Percentiles rank a stretch among this genome's conserved stretches.
These are phyloP conservation scores for Salix udensis DNA, from an alignment of 345 rosid genomes.

Conservation along the genomic window DNA sequence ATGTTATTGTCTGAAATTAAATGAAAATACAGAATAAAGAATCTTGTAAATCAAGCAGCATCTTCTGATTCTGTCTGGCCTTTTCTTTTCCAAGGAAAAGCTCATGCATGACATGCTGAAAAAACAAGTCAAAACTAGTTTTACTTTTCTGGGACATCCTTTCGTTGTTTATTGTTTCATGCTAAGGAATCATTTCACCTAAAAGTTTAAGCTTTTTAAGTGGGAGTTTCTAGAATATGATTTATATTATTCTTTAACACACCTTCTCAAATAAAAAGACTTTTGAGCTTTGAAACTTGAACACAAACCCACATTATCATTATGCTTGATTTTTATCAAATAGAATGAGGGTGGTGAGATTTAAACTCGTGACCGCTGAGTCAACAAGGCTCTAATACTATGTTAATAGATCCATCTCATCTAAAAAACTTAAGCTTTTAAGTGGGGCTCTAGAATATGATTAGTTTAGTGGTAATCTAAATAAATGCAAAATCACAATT, in stretches of 20 bases:
- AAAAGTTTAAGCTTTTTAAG: too few relatives aligned
- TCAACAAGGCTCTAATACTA: too few relatives aligned
- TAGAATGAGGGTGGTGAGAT: too few relatives aligned
- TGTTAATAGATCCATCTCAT: rapidly evolving
- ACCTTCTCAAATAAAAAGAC: rapidly evolving
- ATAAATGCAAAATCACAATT: neutral
- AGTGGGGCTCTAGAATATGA: too few relatives aligned
- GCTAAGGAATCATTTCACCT: rapidly evolving
- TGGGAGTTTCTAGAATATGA: too few relatives aligned
- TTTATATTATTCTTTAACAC: too few relatives aligned
- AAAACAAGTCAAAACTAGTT: neutral
- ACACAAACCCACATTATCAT: too few relatives aligned
- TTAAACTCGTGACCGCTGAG: too few relatives aligned
- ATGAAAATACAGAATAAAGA: neutral
- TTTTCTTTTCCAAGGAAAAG: neutral
- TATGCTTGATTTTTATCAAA: too few relatives aligned
- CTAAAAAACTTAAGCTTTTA: too few relatives aligned
- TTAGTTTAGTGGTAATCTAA: neutral
- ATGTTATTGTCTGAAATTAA: neutral
- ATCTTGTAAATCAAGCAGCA: neutral
- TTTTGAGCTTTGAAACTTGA: too few relatives aligned
- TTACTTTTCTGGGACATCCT: neutral
- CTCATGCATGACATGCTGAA: neutral
- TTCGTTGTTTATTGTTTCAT: too few relatives aligned
- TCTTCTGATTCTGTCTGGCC: neutral